Evolutionary conservation across 1,284 basidiomycete genomes (phyloP).

Genomic region (Trichosporon asahii): DNA sequence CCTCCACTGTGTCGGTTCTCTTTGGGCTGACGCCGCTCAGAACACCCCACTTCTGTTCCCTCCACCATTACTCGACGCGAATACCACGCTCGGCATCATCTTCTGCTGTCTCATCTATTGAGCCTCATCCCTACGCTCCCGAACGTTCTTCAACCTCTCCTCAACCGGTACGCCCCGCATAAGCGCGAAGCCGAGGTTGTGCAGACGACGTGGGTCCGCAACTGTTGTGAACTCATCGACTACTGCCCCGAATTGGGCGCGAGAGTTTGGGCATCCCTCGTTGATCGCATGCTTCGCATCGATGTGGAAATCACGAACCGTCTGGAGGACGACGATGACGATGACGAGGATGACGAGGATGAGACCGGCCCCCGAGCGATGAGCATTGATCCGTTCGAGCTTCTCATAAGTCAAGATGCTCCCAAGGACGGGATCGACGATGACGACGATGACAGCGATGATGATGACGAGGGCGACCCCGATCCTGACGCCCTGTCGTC

Average conservation of each 20-base stretch:
- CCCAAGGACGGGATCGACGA: constrained; percentile 55
- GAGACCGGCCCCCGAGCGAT: constrained; percentile 52
- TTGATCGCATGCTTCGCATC: constrained; percentile 89
- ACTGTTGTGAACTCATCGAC: constrained; percentile 74
- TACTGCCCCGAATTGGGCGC: constrained; percentile 90
- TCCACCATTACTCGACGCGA: constrained; percentile 66
- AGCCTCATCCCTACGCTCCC: constrained; percentile 85
- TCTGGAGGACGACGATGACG: constrained; percentile 82
- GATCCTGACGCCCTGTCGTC: constrained; percentile 53
- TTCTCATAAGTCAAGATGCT: constrained; percentile 63
- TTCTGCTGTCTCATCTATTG: constrained; percentile 77
- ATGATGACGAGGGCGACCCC: constrained; percentile 55
- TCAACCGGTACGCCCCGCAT: constrained; percentile 83
- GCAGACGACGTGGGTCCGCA: constrained; percentile 89
- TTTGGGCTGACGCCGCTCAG: not conserved
- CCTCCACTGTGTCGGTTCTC: not conserved
- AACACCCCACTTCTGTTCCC: not conserved
- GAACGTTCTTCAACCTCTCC: constrained; percentile 76
- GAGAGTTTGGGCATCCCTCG: constrained; percentile 75
- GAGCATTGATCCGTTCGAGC: constrained; percentile 78
- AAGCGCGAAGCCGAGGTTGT: constrained; percentile 78
- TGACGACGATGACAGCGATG: constrained; percentile 59
- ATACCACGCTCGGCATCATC: constrained; percentile 83
- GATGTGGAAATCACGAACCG: constrained; percentile 98
- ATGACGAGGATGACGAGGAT: constrained; percentile 60